phyloP scores from a whole-genome alignment of 768 basidiomycete genomes.

The Hydnomerulius pinastri region DNA sequence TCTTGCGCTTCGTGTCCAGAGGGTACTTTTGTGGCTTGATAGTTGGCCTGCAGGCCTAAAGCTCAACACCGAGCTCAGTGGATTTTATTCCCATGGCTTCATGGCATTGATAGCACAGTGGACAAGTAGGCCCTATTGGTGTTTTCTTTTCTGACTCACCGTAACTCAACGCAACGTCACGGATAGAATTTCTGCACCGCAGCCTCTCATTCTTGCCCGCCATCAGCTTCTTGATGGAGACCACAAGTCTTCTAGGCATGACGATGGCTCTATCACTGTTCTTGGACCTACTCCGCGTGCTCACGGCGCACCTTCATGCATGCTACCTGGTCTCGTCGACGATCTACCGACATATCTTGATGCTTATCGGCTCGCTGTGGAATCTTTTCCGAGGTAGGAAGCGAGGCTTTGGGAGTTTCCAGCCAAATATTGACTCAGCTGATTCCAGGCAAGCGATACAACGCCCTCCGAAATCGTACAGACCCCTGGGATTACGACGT shows the following conservation, averaged over 20 bases:
- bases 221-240: slow-evolving; percentile 36
- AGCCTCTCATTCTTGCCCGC: slow-evolving; percentile 22
- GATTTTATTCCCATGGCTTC: slow-evolving; percentile 77
- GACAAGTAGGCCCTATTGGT: slow-evolving; percentile 67
- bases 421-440: background rate
- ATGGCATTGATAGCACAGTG: slow-evolving; percentile 65
- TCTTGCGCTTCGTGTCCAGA: slow-evolving; percentile 41
- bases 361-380: slow-evolving; percentile 69
- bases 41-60: slow-evolving; percentile 97
- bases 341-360: slow-evolving; percentile 63
- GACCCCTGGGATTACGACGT: slow-evolving; percentile 91
- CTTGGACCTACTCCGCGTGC: slow-evolving; percentile 63
- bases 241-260: slow-evolving; percentile 44
- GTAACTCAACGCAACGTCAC: slow-evolving; percentile 5
- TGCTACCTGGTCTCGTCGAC: slow-evolving; percentile 65
- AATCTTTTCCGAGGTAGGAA: slow-evolving; percentile 83
- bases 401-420: background rate
- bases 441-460: slow-evolving; percentile 80
- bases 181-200: slow-evolving; percentile 23
- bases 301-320: slow-evolving; percentile 72
- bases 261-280: slow-evolving; percentile 68
- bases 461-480: slow-evolving; percentile 81
- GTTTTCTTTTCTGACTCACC: background rate
- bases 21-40: slow-evolving; percentile 78
- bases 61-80: slow-evolving; percentile 91